phyloP scores from a whole-genome alignment of 257 asterid genomes.

The Prunella vulgaris region DNA sequence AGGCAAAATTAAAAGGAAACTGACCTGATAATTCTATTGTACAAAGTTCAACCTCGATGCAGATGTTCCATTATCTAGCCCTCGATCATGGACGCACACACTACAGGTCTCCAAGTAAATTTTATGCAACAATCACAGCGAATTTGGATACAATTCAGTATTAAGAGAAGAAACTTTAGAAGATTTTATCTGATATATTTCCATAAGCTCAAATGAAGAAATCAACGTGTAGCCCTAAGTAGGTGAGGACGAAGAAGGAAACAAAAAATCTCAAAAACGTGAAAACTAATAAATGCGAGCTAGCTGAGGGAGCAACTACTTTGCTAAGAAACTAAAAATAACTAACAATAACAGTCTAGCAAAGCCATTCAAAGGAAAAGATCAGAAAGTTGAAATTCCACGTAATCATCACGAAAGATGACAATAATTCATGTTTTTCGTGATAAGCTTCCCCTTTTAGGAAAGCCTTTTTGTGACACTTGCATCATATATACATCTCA shows the following conservation, averaged over 20 bases:
- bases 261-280: neutral
- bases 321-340: neutral
- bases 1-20: neutral
- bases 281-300: neutral
- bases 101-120: neutral
- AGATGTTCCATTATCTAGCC: neutral
- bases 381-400: neutral
- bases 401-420: neutral
- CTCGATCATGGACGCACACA: neutral
- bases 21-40: too few relatives aligned
- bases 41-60: neutral
- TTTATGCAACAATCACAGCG: neutral
- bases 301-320: neutral
- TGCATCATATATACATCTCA: neutral
- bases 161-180: neutral
- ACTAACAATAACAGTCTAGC: neutral
- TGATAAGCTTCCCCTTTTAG: neutral
- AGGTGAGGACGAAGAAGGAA: neutral
- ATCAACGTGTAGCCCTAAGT: neutral
- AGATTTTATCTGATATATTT: too few relatives aligned
- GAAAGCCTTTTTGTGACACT: neutral
- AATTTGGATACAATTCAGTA: neutral
- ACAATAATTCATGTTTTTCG: neutral
- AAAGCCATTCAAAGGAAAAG: neutral
- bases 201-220: neutral